phyloP scores from a whole-genome alignment of 768 basidiomycete genomes.

The Zangia roseola region DNA sequence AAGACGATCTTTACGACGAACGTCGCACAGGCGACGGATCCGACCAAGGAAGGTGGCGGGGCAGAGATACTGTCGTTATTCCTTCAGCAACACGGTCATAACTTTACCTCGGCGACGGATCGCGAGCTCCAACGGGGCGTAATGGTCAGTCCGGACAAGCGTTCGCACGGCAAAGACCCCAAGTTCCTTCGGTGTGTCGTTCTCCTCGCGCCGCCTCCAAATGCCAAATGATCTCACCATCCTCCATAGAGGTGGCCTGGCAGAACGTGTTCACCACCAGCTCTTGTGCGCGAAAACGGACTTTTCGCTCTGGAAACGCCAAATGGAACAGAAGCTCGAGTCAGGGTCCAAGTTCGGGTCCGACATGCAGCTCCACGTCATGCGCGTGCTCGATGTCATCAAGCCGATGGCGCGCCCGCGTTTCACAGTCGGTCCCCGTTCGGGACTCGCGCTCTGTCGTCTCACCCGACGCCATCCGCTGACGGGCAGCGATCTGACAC shows the following conservation, averaged over 20 bases:
- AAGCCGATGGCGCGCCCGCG: conserved; percentile 30
- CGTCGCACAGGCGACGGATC: conserved; percentile 52
- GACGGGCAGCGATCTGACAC: conserved; percentile 13
- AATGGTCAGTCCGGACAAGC: conserved; percentile 59
- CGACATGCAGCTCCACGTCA: conserved; percentile 46
- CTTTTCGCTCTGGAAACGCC: conserved; percentile 52
- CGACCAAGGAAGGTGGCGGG: conserved; percentile 47
- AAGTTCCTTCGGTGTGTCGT: conserved; percentile 52
- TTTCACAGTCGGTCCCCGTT: conserved; percentile 25
- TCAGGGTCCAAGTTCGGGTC: conserved; percentile 29
- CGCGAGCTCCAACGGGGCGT: conserved; percentile 48
- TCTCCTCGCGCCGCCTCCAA: neutral
- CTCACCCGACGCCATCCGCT: conserved; percentile 25
- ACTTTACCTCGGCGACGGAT: conserved; percentile 35
- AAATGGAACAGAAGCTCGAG: conserved; percentile 39
- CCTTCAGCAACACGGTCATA: conserved; percentile 45
- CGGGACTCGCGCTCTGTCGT: conserved; percentile 45
- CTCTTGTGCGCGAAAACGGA: conserved; percentile 45
- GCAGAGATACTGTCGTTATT: conserved; percentile 55
- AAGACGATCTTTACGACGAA: conserved; percentile 51
- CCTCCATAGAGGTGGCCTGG: conserved; percentile 52
- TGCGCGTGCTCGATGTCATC: conserved; percentile 40
- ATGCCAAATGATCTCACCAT: neutral
- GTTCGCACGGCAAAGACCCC: conserved; percentile 39
- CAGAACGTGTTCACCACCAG: conserved; percentile 45